Conservation (phyloP, 441 rosid species). For the Erysimum cheiri region DNA sequence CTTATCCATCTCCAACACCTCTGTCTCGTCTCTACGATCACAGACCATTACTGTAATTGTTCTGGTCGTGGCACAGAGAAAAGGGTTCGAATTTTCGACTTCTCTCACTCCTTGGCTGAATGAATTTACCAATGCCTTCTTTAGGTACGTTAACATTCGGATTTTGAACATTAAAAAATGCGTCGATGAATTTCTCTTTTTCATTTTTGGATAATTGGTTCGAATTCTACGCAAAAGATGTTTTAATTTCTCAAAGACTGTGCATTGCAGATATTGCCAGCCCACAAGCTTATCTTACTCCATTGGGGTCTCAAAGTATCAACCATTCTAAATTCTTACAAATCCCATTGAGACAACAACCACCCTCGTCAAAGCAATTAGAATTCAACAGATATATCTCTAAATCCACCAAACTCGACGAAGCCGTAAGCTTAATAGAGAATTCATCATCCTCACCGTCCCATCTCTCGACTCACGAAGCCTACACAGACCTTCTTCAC, state of each 20-base stretch:
- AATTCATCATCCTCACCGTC: conserved; percentile 39
- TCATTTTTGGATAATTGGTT: not conserved
- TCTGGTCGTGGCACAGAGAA: not conserved
- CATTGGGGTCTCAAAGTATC: conserved; percentile 7
- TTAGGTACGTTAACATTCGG: conserved; percentile 25
- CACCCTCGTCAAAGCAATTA: not conserved
- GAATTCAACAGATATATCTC: not conserved
- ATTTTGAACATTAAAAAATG: not conserved
- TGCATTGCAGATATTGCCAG: conserved; percentile 22
- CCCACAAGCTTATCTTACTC: conserved; percentile 24
- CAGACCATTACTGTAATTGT: not conserved
- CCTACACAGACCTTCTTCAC: conserved; percentile 48
- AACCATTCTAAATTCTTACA: conserved; percentile 17
- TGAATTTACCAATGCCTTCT: conserved; percentile 22
- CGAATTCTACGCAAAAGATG: not conserved
- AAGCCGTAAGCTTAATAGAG: conserved; percentile 38
- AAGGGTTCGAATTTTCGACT: not conserved
- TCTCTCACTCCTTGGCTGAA: not conserved
- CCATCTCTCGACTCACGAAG: conserved; percentile 28
- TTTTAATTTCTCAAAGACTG: not conserved
- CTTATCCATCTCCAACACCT: conserved; percentile 36
- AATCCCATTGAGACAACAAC: conserved; percentile 14
- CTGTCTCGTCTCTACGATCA: not conserved
- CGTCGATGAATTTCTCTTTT: not conserved
- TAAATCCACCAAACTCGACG: conserved; percentile 33